Base-by-base conservation (phyloP, 176 grass and related monocot genomes). In the Bonia amplexicaulis region DNA sequence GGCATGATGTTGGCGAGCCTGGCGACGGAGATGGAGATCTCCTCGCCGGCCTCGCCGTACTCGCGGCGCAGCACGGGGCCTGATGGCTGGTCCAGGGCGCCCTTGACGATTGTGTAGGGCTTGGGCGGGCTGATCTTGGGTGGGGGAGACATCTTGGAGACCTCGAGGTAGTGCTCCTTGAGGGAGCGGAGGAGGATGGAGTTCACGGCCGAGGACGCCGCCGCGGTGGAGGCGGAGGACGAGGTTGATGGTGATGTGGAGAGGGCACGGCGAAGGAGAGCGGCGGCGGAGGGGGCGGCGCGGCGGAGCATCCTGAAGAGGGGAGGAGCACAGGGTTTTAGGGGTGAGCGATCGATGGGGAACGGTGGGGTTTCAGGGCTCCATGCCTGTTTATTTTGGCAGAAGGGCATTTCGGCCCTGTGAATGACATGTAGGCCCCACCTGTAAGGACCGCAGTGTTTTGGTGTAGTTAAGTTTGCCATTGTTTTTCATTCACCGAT, bases 161-260 rank as follows among this genome's bases (percentile, higher is more conserved):
- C 84, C 87, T 99, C 93, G 65, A 84, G 42, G 71, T 91, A 99
- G 90, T 99, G 96, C 63, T 96, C 91, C 84, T 99, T 99, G 66
- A 99, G 91, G 58, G 93, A 99, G 25, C 93, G 91, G 73, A 99
- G 93, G 73, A 99, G 69, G 65, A 99, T 90, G 51, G 90, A 91
- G 60, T 96, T 89, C 52, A 99, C 89, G 15, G 86, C 90, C 10
- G 84, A 80, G 49, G 89, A 64, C 27, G 84, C 60, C 29, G 70
- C 65, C 0, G 83, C 88, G 0, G 73, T 66, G 31, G 82, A 37
- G 0, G 64, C 47, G 0, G 41, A 12, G 39, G 67, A 0, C 0
- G 80, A 81, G 7, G 48, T 19, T 6, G 85, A 31, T 12, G 77
- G 20, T 6, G 89, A 69, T 87, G 74, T 70, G 64, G 84, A 69